Base-by-base conservation (phyloP, 164 flowering plant species). In the Liquidambar formosana region DNA sequence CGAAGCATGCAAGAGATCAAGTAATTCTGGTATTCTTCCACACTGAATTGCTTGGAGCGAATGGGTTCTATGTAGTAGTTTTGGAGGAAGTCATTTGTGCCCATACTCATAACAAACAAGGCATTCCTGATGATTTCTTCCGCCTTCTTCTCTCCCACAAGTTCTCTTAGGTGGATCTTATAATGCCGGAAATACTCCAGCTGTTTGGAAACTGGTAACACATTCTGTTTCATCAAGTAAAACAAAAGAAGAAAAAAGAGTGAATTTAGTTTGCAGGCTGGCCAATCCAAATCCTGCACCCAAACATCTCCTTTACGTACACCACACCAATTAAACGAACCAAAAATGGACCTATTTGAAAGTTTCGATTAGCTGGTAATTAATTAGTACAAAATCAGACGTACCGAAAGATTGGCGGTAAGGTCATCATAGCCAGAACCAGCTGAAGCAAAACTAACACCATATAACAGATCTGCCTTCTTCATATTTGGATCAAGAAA, bases 391-490 rank as follows among this genome's bases (percentile, higher is more conserved):
- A n/a, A n/a, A n/a, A n/a, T n/a, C n/a, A n/a, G n/a, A n/a, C n/a
- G n/a, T 76, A 90, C 96, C 10, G 82, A 67, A 60, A 86, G 41
- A 46, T 82, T 85, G 45, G 97, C 85, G 0, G 95, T 91, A 43
- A 83, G 77, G 22, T 84, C 87, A 70, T 92, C 97, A 26, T 85
- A 92, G 14, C 97, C 97, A 9, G 95, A 83, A 49, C 77, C 89
- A 47, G 93, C 90, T 0, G 95, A 90, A 10, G 93, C 97, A 60
- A 92, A 92, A 59, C 93, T 90, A 68, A 85, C 89, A 10, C 94
- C 95, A 76, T 79, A 81, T 26, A 75, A 18, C 11, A 88, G n/a
- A 16, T 87, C 86, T 47, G 19, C 61, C 26, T 44, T 63, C 33
- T 57, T 81, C 44, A 79, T 23, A 18, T 57, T 52, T 5, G 78